Percentiles rank a stretch among this genome's conserved stretches.
These are phyloP conservation scores for Biscogniauxia marginata DNA, from an alignment of 2,329 filamentous ascomycete genomes.

Conservation along the genomic window DNA sequence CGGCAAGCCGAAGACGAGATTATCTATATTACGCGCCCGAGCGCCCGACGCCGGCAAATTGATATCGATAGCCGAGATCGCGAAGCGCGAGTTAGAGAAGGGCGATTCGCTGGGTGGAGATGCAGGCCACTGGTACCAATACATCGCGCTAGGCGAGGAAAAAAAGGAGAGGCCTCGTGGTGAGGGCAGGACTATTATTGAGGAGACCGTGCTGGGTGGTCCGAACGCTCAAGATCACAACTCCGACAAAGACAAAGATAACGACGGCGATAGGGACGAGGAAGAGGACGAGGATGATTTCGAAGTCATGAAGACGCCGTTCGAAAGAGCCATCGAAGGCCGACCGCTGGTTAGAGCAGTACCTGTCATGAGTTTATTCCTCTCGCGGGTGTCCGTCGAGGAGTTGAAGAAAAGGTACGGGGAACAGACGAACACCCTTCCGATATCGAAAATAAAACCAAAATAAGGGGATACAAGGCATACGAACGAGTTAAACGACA, in stretches of 20 bases:
- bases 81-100: constrained; percentile 54
- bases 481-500: background rate
- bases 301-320: constrained; percentile 56
- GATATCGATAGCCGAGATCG: constrained; percentile 66
- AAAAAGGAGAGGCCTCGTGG: constrained; percentile 27
- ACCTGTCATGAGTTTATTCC: constrained; percentile 59
- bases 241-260: constrained; percentile 8
- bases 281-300: constrained; percentile 48
- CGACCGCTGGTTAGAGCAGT: constrained; percentile 43
- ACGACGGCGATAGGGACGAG: constrained; percentile 26
- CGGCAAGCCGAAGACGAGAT: constrained; percentile 28
- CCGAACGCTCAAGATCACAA: constrained; percentile 7
- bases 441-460: background rate
- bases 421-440: constrained; percentile 42
- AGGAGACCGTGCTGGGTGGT: constrained; percentile 42
- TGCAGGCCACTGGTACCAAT: constrained; percentile 48
- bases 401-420: constrained; percentile 52
- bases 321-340: constrained; percentile 52
- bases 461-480: background rate
- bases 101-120: constrained; percentile 24
- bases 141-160: constrained; percentile 55
- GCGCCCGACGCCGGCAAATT: constrained; percentile 59
- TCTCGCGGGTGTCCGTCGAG: constrained; percentile 53
- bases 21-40: constrained; percentile 50
- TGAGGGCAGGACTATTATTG: constrained; percentile 37